These are phyloP conservation scores for Hyaloraphidium curvatum DNA, from an alignment of 192 early-diverging fungal species.

Conservation along the genomic window DNA sequence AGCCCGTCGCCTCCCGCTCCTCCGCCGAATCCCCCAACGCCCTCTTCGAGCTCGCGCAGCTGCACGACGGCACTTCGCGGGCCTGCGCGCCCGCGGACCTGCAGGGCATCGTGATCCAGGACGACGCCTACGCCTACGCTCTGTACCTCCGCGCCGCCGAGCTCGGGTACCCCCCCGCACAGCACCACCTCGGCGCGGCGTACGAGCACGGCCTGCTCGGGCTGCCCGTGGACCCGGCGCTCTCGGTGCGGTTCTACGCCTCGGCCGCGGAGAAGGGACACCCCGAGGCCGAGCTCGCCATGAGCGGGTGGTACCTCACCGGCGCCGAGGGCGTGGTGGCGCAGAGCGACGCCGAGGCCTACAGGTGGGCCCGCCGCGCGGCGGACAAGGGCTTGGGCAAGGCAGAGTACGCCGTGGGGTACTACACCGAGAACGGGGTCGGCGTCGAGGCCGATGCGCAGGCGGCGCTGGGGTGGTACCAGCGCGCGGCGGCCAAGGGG, in stretches of 20 bases:
- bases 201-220: slow-evolving; percentile 62
- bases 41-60: slow-evolving; percentile 52
- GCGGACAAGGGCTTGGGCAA: slow-evolving; percentile 54
- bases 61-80: slow-evolving; percentile 34
- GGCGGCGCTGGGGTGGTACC: slow-evolving; percentile 40
- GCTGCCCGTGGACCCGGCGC: slow-evolving; percentile 36
- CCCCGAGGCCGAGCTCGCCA: slow-evolving; percentile 67
- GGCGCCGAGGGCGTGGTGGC: slow-evolving; percentile 52
- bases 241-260: slow-evolving; percentile 58
- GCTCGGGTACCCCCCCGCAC: slow-evolving; percentile 47
- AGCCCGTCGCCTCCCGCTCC: slow-evolving; percentile 54
- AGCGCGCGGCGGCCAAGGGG: slow-evolving; percentile 36
- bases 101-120: slow-evolving; percentile 40
- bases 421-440: slow-evolving; percentile 76
- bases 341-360: slow-evolving; percentile 60
- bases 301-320: slow-evolving; percentile 68
- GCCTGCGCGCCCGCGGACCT: slow-evolving; percentile 20
- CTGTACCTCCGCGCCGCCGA: slow-evolving; percentile 52
- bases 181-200: slow-evolving; percentile 58
- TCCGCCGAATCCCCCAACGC: slow-evolving; percentile 45
- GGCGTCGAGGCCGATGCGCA: slow-evolving; percentile 28
- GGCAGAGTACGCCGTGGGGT: slow-evolving; percentile 81
- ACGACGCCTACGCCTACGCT: slow-evolving; percentile 51
- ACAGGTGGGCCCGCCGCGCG: slow-evolving; percentile 62
- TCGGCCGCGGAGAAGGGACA: slow-evolving; percentile 60